Conservation (phyloP, 2,329 filamentous ascomycete genomes). For the Beauveria varroae region DNA sequence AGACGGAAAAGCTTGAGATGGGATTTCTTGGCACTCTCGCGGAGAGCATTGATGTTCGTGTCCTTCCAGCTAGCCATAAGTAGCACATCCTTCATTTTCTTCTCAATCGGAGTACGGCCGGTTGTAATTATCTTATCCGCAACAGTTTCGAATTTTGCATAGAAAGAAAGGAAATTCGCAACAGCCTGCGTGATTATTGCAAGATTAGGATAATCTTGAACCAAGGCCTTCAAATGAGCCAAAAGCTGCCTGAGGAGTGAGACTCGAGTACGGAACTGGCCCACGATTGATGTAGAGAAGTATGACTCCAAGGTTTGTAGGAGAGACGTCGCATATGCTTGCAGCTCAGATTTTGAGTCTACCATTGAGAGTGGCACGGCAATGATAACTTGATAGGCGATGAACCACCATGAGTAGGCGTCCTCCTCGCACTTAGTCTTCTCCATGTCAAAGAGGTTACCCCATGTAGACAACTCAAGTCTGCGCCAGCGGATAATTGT, state of each 20-base stretch:
- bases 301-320: constrained; percentile 73
- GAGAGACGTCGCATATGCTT: constrained; percentile 57
- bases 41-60: constrained; percentile 82
- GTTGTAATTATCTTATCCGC: constrained; percentile 58
- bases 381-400: constrained; percentile 86
- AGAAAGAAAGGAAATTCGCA: constrained; percentile 70
- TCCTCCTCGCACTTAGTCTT: constrained; percentile 65
- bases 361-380: constrained; percentile 63
- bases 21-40: constrained; percentile 82
- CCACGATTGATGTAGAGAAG: constrained; percentile 69
- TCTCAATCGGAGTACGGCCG: constrained; percentile 72
- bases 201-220: constrained; percentile 51
- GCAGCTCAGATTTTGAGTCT: constrained; percentile 50
- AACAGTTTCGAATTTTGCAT: constrained; percentile 59
- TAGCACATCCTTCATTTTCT: constrained; percentile 87
- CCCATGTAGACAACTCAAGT: constrained; percentile 88
- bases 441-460: constrained; percentile 79
- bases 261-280: constrained; percentile 71
- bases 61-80: constrained; percentile 96
- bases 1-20: constrained; percentile 89
- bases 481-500: constrained; percentile 84
- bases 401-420: constrained; percentile 90
- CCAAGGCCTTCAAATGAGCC: constrained; percentile 57
- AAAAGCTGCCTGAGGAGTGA: constrained; percentile 58
- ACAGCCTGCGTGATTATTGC: constrained; percentile 56